These are phyloP conservation scores for Durio zibethinus DNA, from an alignment of 345 rosid genomes.

Conservation along the genomic window DNA sequence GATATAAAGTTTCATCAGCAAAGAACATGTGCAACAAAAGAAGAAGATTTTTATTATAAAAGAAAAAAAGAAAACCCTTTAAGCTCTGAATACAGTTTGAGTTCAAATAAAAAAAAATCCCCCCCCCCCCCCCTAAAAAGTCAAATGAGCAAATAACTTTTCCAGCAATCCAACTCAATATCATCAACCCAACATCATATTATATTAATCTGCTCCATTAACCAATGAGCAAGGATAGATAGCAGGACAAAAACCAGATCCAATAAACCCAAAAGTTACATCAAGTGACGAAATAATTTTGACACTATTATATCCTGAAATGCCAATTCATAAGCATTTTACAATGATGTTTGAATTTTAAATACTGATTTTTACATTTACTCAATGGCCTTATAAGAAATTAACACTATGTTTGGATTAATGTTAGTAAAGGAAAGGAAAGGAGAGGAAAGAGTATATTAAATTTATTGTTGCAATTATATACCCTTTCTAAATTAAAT, in stretches of 20 bases:
- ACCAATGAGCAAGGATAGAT: neutral
- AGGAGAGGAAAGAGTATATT: too few relatives aligned
- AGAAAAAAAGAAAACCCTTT: neutral
- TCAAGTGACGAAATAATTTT: neutral
- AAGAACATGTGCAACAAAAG: neutral
- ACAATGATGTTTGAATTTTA: neutral
- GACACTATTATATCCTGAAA: neutral
- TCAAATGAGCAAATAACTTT: neutral
- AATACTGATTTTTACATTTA: neutral
- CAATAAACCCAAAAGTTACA: neutral
- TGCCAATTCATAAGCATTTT: neutral
- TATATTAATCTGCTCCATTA: neutral
- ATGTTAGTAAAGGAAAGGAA: too few relatives aligned
- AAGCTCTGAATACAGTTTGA: neutral
- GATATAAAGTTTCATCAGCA: constrained; percentile 9
- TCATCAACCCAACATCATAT: neutral
- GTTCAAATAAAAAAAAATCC: neutral
- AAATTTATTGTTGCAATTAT: too few relatives aligned
- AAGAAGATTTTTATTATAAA: neutral
- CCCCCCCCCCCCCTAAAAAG: neutral
- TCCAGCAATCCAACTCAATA: neutral
- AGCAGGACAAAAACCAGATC: neutral
- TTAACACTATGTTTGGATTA: too few relatives aligned
- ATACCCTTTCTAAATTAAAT: too few relatives aligned
- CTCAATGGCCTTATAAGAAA: neutral